Evolutionary conservation across 2,329 filamentous ascomycete genomes (phyloP).

Genomic region (Claviceps lovelessii): DNA sequence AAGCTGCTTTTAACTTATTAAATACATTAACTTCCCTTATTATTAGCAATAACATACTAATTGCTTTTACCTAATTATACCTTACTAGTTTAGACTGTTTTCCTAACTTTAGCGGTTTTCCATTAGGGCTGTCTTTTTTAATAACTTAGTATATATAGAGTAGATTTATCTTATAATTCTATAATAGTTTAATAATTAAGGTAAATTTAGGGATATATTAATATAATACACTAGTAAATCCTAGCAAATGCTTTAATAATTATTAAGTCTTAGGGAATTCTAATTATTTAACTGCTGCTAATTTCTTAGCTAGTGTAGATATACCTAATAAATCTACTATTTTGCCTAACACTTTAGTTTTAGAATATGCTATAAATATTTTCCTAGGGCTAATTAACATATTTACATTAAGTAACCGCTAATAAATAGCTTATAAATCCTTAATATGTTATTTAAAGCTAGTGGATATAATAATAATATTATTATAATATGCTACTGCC

Average conservation of each 20-base stretch:
- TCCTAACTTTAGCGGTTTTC: no score
- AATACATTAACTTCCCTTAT: background rate
- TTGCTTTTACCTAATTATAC: no score
- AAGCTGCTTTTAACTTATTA: background rate
- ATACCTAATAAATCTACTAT: background rate
- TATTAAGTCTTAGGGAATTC: no score
- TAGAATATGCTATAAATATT: background rate
- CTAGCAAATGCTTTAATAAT: no score
- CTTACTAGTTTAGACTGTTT: background rate
- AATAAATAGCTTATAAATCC: background rate
- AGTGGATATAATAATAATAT: background rate
- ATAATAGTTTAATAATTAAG: no score
- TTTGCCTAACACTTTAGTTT: background rate
- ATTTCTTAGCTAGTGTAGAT: background rate
- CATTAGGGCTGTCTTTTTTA: background rate
- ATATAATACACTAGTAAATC: no score
- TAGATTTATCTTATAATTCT: background rate
- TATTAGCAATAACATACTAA: no score
- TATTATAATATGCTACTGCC: background rate
- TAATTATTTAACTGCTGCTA: no score
- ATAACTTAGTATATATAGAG: background rate
- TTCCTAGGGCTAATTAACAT: background rate
- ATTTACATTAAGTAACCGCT: background rate
- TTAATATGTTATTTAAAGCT: background rate
- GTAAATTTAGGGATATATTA: no score